phyloP scores from a whole-genome alignment of 2,329 filamentous ascomycete genomes.

The Xylaria sp. region DNA sequence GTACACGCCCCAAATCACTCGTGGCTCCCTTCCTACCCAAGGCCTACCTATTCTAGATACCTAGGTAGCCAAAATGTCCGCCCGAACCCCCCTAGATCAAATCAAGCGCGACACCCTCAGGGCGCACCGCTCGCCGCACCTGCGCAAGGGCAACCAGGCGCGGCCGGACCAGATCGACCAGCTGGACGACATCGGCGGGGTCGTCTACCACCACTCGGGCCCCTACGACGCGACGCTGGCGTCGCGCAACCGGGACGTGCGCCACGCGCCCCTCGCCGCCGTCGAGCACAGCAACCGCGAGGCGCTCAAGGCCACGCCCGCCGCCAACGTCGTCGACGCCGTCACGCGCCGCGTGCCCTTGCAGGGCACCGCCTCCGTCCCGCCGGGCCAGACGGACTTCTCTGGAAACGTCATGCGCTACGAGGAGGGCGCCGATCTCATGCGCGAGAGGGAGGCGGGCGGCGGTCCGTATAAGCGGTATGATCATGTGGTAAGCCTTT shows the following conservation, averaged over 20 bases:
- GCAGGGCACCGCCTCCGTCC: slow-evolving; percentile 81
- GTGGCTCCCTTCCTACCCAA: not conserved
- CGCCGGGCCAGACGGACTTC: slow-evolving; percentile 75
- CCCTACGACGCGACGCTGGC: slow-evolving; percentile 87
- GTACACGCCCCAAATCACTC: not conserved
- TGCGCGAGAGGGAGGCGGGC: slow-evolving; percentile 74
- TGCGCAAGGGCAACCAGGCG: slow-evolving; percentile 72
- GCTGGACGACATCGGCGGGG: slow-evolving; percentile 73
- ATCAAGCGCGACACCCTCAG: slow-evolving; percentile 70
- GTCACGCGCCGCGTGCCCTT: slow-evolving; percentile 79
- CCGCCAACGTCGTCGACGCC: slow-evolving; percentile 80
- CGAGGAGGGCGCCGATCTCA: slow-evolving; percentile 86
- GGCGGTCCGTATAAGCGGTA: slow-evolving; percentile 84
- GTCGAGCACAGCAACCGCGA: slow-evolving; percentile 77
- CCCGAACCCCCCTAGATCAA: slow-evolving; percentile 73
- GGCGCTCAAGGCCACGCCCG: slow-evolving; percentile 82
- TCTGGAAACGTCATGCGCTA: slow-evolving; percentile 80
- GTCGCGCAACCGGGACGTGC: slow-evolving; percentile 74
- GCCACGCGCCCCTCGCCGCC: slow-evolving; percentile 79
- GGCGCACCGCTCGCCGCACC: slow-evolving; percentile 74
- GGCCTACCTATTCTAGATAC: not conserved
- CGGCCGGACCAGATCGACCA: slow-evolving; percentile 83
- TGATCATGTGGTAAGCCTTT: slow-evolving; percentile 73
- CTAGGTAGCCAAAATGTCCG: slow-evolving; percentile 49
- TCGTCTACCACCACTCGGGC: slow-evolving; percentile 86